Evolutionary conservation across 2,329 filamentous ascomycete species (phyloP), one percentile per base, ranked within the genome.

Genomic region (Phyllosticta paracitricarpa): DNA sequence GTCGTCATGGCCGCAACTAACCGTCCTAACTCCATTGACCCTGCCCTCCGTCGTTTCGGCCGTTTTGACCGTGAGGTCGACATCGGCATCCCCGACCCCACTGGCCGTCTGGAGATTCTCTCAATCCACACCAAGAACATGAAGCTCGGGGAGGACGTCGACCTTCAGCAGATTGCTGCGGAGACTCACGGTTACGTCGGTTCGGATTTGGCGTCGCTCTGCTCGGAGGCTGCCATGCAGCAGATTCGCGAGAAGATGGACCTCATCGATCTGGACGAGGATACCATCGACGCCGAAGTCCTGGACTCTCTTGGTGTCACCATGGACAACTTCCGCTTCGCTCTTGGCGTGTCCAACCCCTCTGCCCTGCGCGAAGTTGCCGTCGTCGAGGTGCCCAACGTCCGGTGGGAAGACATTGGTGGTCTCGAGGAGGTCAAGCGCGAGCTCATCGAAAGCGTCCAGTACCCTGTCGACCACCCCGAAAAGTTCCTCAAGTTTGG

Each of bases 221-320:
- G 94, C 81, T 99, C 94, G 6, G 94, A 99, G 79, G 94, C 94
- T 73, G 94, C 94, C 66, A 99, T 99, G 94, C 94, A 99, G 78
- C 94, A 99, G 80, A 99, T 99, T 77, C 93, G 94, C 80, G 94
- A 99, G 80, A 99, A 99, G 88, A 99, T 99, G 94, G 94, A 99
- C 74, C 85, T 99, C 66, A 99, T 99, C 68, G 94, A 99, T 77
- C 84, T 99, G 35, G 94, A 99, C 66, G 94, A 99, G 80, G 94
- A 99, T 73, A 99, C 94, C 64, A 99, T 99, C 65, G 94, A 99
- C 70, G 94, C 94, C 30, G 94, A 99, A 80, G 94, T 99, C 58
- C 85, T 99, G 60, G 94, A 99, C 79, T 97, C 94, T 54, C 86
- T 99, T 55, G 94, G 94, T 75, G 94, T 99, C 56, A 99, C 94